These are phyloP conservation scores for Panicum virgatum DNA, from an alignment of 202 grass and related monocot genomes.

Conservation along the genomic window DNA sequence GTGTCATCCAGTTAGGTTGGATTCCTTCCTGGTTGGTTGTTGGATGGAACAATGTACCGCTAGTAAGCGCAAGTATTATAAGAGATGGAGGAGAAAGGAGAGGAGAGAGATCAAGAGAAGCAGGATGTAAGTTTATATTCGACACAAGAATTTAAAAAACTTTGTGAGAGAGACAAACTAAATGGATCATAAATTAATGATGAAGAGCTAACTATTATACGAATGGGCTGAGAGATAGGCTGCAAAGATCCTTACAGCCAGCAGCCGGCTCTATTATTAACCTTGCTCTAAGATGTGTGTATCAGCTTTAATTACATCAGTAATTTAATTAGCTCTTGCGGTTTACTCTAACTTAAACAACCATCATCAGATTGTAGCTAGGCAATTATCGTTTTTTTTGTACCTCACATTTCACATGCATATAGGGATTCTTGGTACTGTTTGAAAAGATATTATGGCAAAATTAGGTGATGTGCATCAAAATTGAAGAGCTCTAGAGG, in stretches of 20 bases:
- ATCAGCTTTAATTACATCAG: not conserved
- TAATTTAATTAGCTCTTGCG: not conserved
- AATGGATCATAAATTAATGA: too few species aligned
- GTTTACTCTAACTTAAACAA: not conserved
- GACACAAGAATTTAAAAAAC: too few species aligned
- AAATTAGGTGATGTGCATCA: not conserved
- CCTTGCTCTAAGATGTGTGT: not conserved
- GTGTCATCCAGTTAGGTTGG: slow-evolving; percentile 5
- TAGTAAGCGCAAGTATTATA: too few species aligned
- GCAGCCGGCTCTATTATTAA: too few species aligned
- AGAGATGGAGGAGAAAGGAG: too few species aligned
- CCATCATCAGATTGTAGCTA: not conserved
- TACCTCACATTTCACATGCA: not conserved
- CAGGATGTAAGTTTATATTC: too few species aligned
- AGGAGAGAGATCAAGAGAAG: too few species aligned
- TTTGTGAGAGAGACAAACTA: too few species aligned
- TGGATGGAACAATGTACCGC: not conserved
- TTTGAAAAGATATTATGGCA: not conserved
- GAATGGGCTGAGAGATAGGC: too few species aligned
- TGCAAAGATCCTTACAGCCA: too few species aligned
- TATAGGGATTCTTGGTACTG: not conserved
- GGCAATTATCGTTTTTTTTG: not conserved
- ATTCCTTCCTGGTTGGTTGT: not conserved
- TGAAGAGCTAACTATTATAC: too few species aligned
- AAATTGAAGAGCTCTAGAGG: not conserved